Conservation (phyloP, 805 yeast genomes). For the Pichia phayaonensis region DNA sequence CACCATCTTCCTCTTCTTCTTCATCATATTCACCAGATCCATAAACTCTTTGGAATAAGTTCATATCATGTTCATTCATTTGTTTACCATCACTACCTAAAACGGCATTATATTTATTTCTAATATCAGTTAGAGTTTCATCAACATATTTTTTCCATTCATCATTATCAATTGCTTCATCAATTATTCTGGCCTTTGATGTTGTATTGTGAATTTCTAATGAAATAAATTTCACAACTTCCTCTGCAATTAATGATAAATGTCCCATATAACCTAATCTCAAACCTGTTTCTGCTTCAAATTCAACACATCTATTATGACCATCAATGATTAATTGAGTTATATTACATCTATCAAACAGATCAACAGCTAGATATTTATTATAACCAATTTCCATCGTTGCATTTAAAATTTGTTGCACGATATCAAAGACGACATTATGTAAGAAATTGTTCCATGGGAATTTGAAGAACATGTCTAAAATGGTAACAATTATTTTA, state of each 20-base stretch:
- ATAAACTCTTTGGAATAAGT: slow-evolving; percentile 24
- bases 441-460: slow-evolving; percentile 98
- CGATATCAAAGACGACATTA: slow-evolving; percentile 92
- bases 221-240: slow-evolving; percentile 79
- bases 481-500: slow-evolving; percentile 57
- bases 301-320: slow-evolving; percentile 45
- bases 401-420: slow-evolving; percentile 87
- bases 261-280: slow-evolving; percentile 98
- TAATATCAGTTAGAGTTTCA: slow-evolving; percentile 73
- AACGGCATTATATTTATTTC: slow-evolving; percentile 91
- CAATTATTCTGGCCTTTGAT: slow-evolving; percentile 42
- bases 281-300: slow-evolving; percentile 52
- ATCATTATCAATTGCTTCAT: slow-evolving; percentile 28
- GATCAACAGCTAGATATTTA: slow-evolving; percentile 62
- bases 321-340: slow-evolving; percentile 48
- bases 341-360: slow-evolving; percentile 58
- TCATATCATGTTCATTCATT: slow-evolving; percentile 30
- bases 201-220: slow-evolving; percentile 55
- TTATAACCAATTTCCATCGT: slow-evolving; percentile 74
- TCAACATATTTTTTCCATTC: slow-evolving; percentile 55
- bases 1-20: slow-evolving; percentile 1
- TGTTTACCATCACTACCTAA: slow-evolving; percentile 50
- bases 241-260: slow-evolving; percentile 86
- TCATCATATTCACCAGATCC: slow-evolving; percentile 22
- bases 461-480: slow-evolving; percentile 67